Percentiles rank a stretch among this genome's conserved stretches.
Evolutionary conservation across 2,329 filamentous ascomycete species (phyloP).

Genomic region (Basipetospora chlamydospora): DNA sequence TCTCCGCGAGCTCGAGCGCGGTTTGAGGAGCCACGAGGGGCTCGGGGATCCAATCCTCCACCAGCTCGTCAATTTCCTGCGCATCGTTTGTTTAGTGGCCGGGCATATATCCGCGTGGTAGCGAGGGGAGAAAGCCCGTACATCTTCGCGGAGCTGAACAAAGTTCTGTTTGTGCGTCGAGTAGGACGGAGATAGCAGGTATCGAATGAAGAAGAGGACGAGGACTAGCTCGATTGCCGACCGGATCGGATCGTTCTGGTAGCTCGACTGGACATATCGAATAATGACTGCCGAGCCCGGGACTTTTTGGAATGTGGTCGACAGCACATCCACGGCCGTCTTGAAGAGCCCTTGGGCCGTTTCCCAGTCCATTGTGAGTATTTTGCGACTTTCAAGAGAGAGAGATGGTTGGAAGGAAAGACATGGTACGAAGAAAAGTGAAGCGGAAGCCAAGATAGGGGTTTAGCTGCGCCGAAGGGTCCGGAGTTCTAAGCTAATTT

Average conservation of each 20-base stretch:
- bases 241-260: constrained; percentile 91
- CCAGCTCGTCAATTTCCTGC: constrained; percentile 83
- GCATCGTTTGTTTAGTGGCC: no score
- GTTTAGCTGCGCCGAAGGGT: no score
- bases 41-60: constrained; percentile 93
- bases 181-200: constrained; percentile 83
- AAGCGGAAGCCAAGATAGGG: no score
- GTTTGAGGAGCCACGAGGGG: constrained; percentile 67
- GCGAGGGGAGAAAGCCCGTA: constrained; percentile 10
- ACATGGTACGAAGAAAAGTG: no score
- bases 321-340: constrained; percentile 35
- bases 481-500: no score
- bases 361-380: constrained; percentile 49
- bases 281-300: constrained; percentile 89
- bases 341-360: constrained; percentile 40
- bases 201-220: constrained; percentile 89
- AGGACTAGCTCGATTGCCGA: constrained; percentile 87
- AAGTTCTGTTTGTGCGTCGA: constrained; percentile 81
- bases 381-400: no score
- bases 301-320: constrained; percentile 67
- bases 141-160: constrained; percentile 75
- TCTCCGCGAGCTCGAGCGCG: constrained; percentile 62
- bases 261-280: constrained; percentile 91
- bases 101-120: no score
- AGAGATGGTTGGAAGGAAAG: no score